Conservation (phyloP, 306 rosid genomes). For the Bauhinia variegata region DNA sequence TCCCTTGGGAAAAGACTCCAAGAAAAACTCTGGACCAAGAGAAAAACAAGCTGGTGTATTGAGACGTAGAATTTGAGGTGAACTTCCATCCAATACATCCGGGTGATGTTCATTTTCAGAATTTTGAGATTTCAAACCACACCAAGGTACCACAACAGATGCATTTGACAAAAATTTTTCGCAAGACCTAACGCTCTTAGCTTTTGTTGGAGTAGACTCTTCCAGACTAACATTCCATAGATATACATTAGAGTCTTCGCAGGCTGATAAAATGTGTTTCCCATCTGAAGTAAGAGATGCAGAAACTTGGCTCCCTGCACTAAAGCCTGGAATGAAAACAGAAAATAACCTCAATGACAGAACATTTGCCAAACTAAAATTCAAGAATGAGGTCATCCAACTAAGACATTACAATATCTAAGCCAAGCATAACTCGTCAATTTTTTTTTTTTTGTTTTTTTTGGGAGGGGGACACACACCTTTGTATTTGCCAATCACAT, state of each 20-base stretch:
- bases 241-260: constrained; percentile 87
- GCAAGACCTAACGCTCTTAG: constrained; percentile 49
- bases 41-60: constrained; percentile 64
- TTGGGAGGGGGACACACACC: constrained; percentile 56
- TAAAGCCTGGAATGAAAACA: constrained; percentile 55
- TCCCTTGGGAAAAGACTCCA: constrained; percentile 80
- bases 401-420: constrained; percentile 15
- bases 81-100: constrained; percentile 42
- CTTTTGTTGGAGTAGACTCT: constrained; percentile 37
- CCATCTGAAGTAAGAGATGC: constrained; percentile 90
- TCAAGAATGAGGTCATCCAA: neutral
- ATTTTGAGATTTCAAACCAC: constrained; percentile 51
- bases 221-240: constrained; percentile 67
- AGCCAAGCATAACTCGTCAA: constrained; percentile 40
- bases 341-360: constrained; percentile 37
- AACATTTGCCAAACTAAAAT: constrained; percentile 11
- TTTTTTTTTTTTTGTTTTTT: too few relatives aligned
- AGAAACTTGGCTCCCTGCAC: constrained; percentile 60
- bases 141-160: constrained; percentile 65
- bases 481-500: constrained; percentile 78
- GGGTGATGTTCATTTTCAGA: constrained; percentile 41
- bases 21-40: constrained; percentile 64
- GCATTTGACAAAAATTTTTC: constrained; percentile 58
- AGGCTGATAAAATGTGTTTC: constrained; percentile 82
- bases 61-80: constrained; percentile 43